A percentile compares a stretch with the other conserved stretches of the same genome.
phyloP scores from a whole-genome alignment of 495 filamentous ascomycete species.

The Daldinia caldariorum region DNA sequence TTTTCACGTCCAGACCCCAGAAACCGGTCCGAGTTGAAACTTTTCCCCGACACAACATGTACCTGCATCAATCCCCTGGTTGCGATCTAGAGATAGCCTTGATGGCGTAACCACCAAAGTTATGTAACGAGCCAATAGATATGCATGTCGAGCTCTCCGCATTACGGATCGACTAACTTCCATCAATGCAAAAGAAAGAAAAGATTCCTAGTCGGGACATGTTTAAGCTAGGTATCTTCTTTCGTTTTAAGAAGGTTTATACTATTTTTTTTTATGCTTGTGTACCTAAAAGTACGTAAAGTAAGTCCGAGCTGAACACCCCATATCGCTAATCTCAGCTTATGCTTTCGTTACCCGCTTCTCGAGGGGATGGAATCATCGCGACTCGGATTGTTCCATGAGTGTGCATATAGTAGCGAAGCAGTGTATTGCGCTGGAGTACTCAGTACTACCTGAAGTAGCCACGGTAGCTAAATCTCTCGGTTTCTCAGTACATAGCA shows the following conservation, averaged over 20 bases:
- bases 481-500: slow-evolving; percentile 11
- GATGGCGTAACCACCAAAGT: slow-evolving; percentile 15
- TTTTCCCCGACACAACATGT: slow-evolving; percentile 42
- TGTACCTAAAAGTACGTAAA: not conserved
- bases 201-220: slow-evolving; percentile 12
- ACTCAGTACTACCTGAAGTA: not conserved
- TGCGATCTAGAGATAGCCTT: slow-evolving; percentile 34
- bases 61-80: slow-evolving; percentile 43
- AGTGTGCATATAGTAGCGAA: not conserved
- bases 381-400: slow-evolving; percentile 15
- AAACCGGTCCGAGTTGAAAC: slow-evolving; percentile 43
- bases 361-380: not conserved
- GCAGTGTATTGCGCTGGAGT: no score
- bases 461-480: slow-evolving; percentile 4
- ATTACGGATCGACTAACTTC: slow-evolving; percentile 31
- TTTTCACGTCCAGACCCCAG: slow-evolving; percentile 34
- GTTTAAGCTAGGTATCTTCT: slow-evolving; percentile 17
- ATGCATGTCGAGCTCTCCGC: slow-evolving; percentile 29
- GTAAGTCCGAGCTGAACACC: not conserved
- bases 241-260: slow-evolving; percentile 27
- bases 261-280: slow-evolving; percentile 14
- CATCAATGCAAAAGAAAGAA: slow-evolving; percentile 28
- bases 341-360: not conserved
- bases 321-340: not conserved
- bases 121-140: slow-evolving; percentile 38